A percentile compares a stretch with the other conserved stretches of the same genome.
Conservation (phyloP, 2,329 filamentous ascomycete species). For the Hymenoscyphus scutula region DNA sequence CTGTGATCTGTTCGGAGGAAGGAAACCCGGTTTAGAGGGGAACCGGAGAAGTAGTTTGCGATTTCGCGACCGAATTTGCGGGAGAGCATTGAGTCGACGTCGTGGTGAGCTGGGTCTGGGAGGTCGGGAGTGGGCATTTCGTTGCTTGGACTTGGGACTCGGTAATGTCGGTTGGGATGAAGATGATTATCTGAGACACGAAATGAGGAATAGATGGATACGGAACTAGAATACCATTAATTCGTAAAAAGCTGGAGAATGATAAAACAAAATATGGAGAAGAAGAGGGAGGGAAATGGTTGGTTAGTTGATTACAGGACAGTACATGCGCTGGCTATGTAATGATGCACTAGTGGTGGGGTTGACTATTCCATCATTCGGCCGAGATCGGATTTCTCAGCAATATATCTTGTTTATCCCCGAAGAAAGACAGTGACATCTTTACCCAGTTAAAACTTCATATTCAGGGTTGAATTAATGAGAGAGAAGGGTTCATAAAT, state of each 20-base stretch:
- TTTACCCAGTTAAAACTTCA: no score
- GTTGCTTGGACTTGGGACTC: slow-evolving; percentile 9
- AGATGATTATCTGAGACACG: background rate
- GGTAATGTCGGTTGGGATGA: background rate
- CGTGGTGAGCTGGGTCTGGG: slow-evolving; percentile 33
- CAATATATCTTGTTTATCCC: background rate
- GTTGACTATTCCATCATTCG: slow-evolving; percentile 6
- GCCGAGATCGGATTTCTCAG: slow-evolving; percentile 2
- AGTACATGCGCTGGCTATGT: slow-evolving; percentile 17
- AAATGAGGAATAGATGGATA: background rate
- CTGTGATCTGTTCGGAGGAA: slow-evolving; percentile 69
- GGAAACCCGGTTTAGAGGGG: slow-evolving; percentile 73
- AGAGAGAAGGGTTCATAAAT: no score
- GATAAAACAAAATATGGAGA: background rate
- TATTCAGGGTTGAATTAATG: no score
- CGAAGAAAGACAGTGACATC: background rate
- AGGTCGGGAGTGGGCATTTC: slow-evolving; percentile 36
- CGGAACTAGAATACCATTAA: background rate
- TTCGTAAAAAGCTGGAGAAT: background rate
- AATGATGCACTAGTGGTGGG: no score
- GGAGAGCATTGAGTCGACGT: slow-evolving; percentile 58
- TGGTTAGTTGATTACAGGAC: background rate
- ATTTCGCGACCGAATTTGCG: slow-evolving; percentile 76
- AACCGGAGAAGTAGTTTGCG: slow-evolving; percentile 81
- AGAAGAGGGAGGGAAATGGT: background rate